Conservation (phyloP, 306 rosid genomes). For the Abrus precatorius region DNA sequence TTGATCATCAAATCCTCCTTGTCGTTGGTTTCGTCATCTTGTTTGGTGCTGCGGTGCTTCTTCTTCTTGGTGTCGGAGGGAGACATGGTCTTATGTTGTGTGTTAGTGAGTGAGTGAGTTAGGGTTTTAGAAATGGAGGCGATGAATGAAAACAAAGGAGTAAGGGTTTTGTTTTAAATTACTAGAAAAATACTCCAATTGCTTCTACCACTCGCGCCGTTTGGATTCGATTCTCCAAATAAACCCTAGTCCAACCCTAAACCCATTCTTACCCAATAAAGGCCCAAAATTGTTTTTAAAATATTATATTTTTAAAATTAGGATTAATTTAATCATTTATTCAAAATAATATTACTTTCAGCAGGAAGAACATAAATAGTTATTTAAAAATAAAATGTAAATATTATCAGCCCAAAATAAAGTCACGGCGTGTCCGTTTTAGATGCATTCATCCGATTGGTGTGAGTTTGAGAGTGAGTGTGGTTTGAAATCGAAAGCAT, state of each 20-base stretch:
- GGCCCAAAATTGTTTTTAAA: not conserved
- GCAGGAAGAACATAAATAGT: not conserved
- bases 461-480: not conserved
- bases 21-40: not conserved
- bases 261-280: not conserved
- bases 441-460: not conserved
- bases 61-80: conserved; percentile 23
- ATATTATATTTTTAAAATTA: too few relatives aligned
- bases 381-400: too few relatives aligned
- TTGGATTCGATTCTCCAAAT: too few relatives aligned
- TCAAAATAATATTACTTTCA: too few relatives aligned
- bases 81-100: not conserved
- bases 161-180: not conserved
- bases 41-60: not conserved
- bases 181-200: too few relatives aligned
- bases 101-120: too few relatives aligned
- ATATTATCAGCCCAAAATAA: too few relatives aligned
- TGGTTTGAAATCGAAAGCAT: not conserved
- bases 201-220: too few relatives aligned
- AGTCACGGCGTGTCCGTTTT: too few relatives aligned
- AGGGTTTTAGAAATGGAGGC: conserved; percentile 30
- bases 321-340: too few relatives aligned
- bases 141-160: not conserved
- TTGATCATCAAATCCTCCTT: conserved; percentile 53
- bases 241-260: not conserved